phyloP scores from a whole-genome alignment of 345 rosid species.

The Ceriops tagal region DNA sequence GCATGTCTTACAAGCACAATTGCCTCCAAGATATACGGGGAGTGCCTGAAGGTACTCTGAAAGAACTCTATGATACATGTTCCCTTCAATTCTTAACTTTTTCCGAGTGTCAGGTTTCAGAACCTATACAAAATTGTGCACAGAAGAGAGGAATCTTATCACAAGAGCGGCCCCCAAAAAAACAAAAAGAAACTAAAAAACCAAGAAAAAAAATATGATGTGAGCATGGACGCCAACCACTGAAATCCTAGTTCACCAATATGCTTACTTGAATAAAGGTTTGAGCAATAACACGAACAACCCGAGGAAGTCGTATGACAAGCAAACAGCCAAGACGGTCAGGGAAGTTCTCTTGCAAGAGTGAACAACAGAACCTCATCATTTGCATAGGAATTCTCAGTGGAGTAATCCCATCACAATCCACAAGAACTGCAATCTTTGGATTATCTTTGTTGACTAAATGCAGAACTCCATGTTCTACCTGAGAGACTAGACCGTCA shows the following conservation, averaged over 20 bases:
- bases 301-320: slow-evolving; percentile 84
- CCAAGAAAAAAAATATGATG: neutral
- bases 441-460: slow-evolving; percentile 51
- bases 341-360: slow-evolving; percentile 91
- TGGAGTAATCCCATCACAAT: slow-evolving; percentile 87
- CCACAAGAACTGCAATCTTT: slow-evolving; percentile 75
- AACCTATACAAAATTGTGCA: slow-evolving; percentile 41
- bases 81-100: slow-evolving; percentile 85
- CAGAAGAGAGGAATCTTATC: neutral
- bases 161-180: neutral
- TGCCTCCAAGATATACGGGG: slow-evolving; percentile 84
- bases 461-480: slow-evolving; percentile 71
- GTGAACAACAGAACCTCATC: slow-evolving; percentile 75
- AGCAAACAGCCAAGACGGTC: slow-evolving; percentile 75
- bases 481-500: slow-evolving; percentile 78
- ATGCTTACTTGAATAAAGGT: slow-evolving; percentile 76
- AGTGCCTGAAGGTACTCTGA: slow-evolving; percentile 57
- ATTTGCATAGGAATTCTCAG: slow-evolving; percentile 85
- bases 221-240: slow-evolving; percentile 3
- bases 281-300: slow-evolving; percentile 77
- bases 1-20: slow-evolving; percentile 68
- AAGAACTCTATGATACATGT: slow-evolving; percentile 50
- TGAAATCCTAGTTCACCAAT: neutral
- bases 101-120: slow-evolving; percentile 71
- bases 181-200: neutral